Conservation (phyloP, 1,284 basidiomycete species). For the Coniferiporia sulphurascens region DNA sequence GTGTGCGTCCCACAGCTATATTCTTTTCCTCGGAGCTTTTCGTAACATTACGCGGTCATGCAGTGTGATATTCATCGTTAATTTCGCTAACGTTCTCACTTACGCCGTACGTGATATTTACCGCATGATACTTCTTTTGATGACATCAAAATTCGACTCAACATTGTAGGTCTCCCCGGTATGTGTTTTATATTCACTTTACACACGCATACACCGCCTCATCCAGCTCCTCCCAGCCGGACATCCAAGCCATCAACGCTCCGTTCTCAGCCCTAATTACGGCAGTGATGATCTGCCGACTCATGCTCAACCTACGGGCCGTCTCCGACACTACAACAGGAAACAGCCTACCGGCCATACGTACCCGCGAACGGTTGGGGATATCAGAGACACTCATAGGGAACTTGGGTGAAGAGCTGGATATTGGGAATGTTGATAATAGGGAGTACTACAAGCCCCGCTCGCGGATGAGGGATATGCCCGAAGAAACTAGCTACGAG, state of each 20-base stretch:
- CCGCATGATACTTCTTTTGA: neutral
- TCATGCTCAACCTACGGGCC: slow-evolving; percentile 7
- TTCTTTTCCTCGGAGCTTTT: neutral
- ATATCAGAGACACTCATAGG: neutral
- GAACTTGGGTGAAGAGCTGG: slow-evolving; percentile 6
- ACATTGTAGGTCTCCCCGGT: neutral
- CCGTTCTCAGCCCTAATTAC: slow-evolving; percentile 8
- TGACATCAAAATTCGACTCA: neutral
- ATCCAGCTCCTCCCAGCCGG: neutral
- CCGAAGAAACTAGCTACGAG: neutral
- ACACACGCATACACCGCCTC: neutral
- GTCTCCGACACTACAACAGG: neutral
- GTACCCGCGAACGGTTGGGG: neutral
- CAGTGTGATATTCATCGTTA: slow-evolving; percentile 7
- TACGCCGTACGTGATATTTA: slow-evolving; percentile 1
- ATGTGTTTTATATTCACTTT: neutral
- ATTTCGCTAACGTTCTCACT: slow-evolving; percentile 5
- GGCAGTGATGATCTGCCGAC: slow-evolving; percentile 8
- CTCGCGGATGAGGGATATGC: neutral
- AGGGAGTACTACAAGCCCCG: neutral
- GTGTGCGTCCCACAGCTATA: neutral
- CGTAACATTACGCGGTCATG: neutral
- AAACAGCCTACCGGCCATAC: neutral
- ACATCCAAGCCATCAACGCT: slow-evolving; percentile 10
- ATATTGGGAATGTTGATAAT: slow-evolving; percentile 1